These are phyloP conservation scores for Gremmenia infestans DNA, from an alignment of 2,329 filamentous ascomycete species.

Conservation along the genomic window DNA sequence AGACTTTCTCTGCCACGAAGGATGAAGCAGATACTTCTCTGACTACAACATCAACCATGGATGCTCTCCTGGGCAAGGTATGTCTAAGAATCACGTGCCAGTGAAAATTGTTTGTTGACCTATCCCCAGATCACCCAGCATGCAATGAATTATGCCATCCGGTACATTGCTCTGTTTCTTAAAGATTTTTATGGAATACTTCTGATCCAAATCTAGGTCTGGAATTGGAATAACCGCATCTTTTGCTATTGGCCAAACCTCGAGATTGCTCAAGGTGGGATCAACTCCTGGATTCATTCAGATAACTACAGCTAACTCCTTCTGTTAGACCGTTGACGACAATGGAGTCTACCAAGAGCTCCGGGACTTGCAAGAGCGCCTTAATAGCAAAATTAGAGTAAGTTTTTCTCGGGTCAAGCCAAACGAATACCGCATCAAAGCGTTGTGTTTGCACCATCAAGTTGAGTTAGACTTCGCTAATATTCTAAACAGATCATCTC, in stretches of 20 bases:
- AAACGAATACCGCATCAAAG: not conserved
- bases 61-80: slow-evolving; percentile 54
- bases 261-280: slow-evolving; percentile 64
- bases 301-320: not conserved
- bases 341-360: slow-evolving; percentile 64
- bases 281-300: not conserved
- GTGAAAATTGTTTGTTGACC: slow-evolving; percentile 13
- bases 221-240: slow-evolving; percentile 80
- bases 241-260: slow-evolving; percentile 80
- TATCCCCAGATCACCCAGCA: slow-evolving; percentile 50
- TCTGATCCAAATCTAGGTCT: slow-evolving; percentile 42
- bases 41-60: slow-evolving; percentile 20
- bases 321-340: slow-evolving; percentile 59
- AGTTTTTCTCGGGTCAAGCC: slow-evolving; percentile 16
- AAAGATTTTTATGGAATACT: not conserved
- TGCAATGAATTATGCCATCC: slow-evolving; percentile 78
- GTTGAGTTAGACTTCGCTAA: not conserved
- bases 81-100: slow-evolving; percentile 15
- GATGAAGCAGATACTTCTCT: not conserved
- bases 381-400: slow-evolving; percentile 83
- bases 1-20: too few relatives aligned
- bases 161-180: slow-evolving; percentile 33
- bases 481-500: slow-evolving; percentile 64
- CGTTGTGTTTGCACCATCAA: not conserved
- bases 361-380: slow-evolving; percentile 61